Evolutionary conservation across 176 grass and related monocot genomes (phyloP).

Genomic region (Triticum monococcum): DNA sequence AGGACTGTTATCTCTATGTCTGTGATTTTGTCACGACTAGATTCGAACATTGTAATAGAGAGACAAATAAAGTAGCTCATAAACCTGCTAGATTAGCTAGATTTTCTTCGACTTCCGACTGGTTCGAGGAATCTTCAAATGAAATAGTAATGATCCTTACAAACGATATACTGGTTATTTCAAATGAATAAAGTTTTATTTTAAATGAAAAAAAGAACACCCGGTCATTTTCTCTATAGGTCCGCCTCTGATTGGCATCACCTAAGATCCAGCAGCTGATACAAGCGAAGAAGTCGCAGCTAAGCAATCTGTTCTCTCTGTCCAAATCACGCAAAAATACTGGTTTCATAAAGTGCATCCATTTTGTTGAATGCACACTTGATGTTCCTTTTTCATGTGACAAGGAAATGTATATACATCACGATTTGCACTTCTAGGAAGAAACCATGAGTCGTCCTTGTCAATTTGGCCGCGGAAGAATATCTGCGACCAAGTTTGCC

Average conservation of each 20-base stretch:
- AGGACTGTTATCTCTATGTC: no score
- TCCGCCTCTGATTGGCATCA: background rate
- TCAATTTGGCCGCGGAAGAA: conserved; percentile 4
- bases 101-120: no score
- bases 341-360: background rate
- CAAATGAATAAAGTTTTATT: no score
- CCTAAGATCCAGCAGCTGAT: conserved; percentile 19
- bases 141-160: no score
- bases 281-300: background rate
- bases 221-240: no score
- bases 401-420: conserved; percentile 1
- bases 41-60: no score
- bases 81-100: no score
- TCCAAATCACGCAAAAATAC: conserved; percentile 7
- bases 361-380: conserved; percentile 32
- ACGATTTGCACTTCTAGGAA: background rate
- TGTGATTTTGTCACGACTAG: no score
- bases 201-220: no score
- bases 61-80: no score
- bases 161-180: no score
- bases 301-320: background rate
- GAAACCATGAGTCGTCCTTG: conserved; percentile 6
- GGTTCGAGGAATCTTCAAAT: no score
- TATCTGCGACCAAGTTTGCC: background rate
- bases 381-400: conserved; percentile 23